These are phyloP conservation scores for Pterocarpus macrocarpus DNA, from an alignment of 306 rosid genomes.

Conservation along the genomic window DNA sequence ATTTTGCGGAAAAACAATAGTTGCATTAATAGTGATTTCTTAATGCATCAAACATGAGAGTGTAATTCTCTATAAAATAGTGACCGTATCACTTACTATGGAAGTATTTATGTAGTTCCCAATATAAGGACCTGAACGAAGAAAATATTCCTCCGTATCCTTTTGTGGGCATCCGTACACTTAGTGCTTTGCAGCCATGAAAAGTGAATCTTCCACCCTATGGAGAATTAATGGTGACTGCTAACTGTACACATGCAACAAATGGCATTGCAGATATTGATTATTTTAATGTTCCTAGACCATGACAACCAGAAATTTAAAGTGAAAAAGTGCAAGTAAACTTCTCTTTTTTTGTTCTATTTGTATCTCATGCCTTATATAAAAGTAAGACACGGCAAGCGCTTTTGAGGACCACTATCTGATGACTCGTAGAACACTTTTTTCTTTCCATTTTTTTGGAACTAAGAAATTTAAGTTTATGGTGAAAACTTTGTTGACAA, in stretches of 20 bases:
- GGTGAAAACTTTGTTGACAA: not conserved
- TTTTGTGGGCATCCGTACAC: not conserved
- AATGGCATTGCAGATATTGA: conserved; percentile 35
- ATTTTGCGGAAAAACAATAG: not conserved
- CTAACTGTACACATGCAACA: not conserved
- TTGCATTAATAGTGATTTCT: conserved; percentile 11
- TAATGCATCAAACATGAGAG: too few species aligned
- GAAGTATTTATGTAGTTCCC: not conserved
- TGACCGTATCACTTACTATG: not conserved
- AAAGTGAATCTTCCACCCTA: not conserved
- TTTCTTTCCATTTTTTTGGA: not conserved
- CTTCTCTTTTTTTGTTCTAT: conserved; percentile 26
- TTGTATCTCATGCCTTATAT: not conserved
- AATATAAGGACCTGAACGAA: not conserved
- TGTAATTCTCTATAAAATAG: not conserved
- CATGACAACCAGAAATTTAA: conserved; percentile 12
- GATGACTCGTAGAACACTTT: not conserved
- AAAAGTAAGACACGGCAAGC: not conserved
- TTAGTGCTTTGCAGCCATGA: conserved; percentile 2
- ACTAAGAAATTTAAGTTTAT: not conserved
- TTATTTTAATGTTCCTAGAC: conserved; percentile 19
- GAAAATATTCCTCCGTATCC: conserved; percentile 5
- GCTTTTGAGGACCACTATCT: conserved; percentile 33
- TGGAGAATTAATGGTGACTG: not conserved
- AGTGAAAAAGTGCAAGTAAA: conserved; percentile 11